A percentile compares a stretch with the other conserved stretches of the same genome.
phyloP scores from a whole-genome alignment of 768 basidiomycete genomes.

The Boletus speciosus region DNA sequence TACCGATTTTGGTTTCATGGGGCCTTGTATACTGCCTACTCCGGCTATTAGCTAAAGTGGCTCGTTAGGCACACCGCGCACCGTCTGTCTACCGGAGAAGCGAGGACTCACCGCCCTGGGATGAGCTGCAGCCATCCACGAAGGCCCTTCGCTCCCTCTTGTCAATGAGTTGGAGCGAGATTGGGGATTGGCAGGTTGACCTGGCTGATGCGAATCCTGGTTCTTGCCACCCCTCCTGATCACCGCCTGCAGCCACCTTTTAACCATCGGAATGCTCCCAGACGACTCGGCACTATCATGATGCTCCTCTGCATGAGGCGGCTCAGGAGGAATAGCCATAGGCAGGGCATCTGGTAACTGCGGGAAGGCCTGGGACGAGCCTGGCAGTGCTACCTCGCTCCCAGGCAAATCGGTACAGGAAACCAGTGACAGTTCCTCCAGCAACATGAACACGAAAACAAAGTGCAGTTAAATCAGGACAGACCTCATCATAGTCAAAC shows the following conservation, averaged over 20 bases:
- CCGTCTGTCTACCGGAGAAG: background rate
- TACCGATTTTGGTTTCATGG: background rate
- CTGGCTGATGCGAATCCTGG: too few relatives aligned
- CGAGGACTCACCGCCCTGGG: background rate
- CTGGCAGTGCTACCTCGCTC: background rate
- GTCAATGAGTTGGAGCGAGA: too few relatives aligned
- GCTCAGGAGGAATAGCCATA: background rate
- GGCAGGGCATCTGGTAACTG: too few relatives aligned
- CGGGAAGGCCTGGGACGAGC: background rate
- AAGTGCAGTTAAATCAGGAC: background rate
- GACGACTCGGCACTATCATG: background rate
- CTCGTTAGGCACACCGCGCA: background rate
- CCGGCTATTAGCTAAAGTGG: too few relatives aligned
- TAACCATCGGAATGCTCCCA: too few relatives aligned
- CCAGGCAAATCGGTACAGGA: background rate
- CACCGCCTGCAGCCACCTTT: background rate
- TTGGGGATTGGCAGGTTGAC: background rate
- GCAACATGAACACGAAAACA: background rate
- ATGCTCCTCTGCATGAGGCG: too few relatives aligned
- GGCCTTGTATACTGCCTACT: too few relatives aligned
- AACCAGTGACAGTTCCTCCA: background rate
- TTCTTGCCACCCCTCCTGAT: background rate
- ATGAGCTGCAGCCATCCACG: background rate
- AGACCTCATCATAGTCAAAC: background rate
- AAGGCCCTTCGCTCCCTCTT: background rate